A percentile compares a stretch with the other conserved stretches of the same genome.
phyloP scores from a whole-genome alignment of 345 rosid genomes.

The Pseudoturritis turrita region DNA sequence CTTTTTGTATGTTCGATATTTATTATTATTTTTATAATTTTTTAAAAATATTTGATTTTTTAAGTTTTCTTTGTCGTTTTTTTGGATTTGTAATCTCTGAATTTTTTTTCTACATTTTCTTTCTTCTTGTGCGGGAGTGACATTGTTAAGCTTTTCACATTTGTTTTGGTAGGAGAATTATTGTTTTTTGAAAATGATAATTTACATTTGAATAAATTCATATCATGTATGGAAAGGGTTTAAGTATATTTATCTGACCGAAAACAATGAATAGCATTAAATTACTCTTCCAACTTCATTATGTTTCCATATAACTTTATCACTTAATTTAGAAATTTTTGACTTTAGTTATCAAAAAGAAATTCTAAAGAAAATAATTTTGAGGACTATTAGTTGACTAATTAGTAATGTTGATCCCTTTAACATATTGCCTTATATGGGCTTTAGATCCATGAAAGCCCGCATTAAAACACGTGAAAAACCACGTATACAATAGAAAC shows the following conservation, averaged over 20 bases:
- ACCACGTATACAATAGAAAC: not conserved
- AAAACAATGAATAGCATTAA: not conserved
- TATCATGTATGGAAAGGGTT: not conserved
- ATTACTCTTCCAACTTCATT: not conserved
- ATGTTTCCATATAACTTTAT: not conserved
- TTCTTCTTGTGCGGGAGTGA: too few species aligned
- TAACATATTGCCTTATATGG: not conserved
- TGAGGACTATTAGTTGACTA: conserved; percentile 6
- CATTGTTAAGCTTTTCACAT: not conserved
- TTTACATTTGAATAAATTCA: not conserved
- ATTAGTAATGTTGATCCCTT: not conserved
- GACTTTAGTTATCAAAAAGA: too few species aligned
- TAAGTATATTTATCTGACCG: not conserved
- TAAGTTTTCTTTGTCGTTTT: not conserved
- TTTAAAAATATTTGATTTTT: too few species aligned
- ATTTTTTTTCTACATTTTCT: too few species aligned
- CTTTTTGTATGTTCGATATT: conserved; percentile 27
- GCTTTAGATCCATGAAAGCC: not conserved
- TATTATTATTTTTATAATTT: not conserved
- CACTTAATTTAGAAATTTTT: not conserved
- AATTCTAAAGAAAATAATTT: not conserved
- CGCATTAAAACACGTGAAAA: not conserved
- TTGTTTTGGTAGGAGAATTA: not conserved
- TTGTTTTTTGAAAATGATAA: not conserved
- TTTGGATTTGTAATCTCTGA: too few species aligned